Base-by-base conservation (phyloP, 1,284 basidiomycete genomes). In the Phylloboletellus chloephorus region DNA sequence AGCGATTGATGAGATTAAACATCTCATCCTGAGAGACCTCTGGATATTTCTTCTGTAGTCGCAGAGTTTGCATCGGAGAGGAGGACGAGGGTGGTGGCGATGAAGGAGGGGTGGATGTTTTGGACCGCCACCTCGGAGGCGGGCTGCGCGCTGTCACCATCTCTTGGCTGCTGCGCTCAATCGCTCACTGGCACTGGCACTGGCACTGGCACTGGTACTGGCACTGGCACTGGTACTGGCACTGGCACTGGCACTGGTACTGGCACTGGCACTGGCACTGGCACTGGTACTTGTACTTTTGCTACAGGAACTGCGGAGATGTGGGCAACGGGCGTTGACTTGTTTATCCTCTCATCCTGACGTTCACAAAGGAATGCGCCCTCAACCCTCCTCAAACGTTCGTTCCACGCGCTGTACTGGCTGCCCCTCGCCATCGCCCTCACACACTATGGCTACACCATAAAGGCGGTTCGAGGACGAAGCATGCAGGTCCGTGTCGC, bases 31-130 rank as follows among this genome's bases (percentile, higher is more conserved):
- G 79, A 34, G 85, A 74, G 57, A 98, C 84, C 58, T 95, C 85
- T 21, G 94, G 91, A 60, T 88, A 96, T 66, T 96, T 97, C 71
- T 87, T 90, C 62, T 92, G 85, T 19, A 98, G 74, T 67, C 86
- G 82, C 51, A 94, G 71, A 37, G 88, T 86, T 65, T 93, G 84
- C 90, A 94, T 90, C 20, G 61, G 58, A 44, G 56, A 44, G 22
- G 45, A 39, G 43, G 48, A 40, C 7, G 49, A 40, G 11, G 33
- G 34, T 11, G 48, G 36, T 22, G 49, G 34, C 32, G 48, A 43
- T 35, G 46, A 39, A 31, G 26, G 48, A 31, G 41, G 24, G 3
- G 11, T 1, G 11, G 29, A 13, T 31, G 53, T 31, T 45, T 41
- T 54, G 41, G 45, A 36, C 40, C 52, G 54, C 46, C 46, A 49